phyloP scores from a whole-genome alignment of 371 early-diverging fungal genomes.

The Mortierella sp. region DNA sequence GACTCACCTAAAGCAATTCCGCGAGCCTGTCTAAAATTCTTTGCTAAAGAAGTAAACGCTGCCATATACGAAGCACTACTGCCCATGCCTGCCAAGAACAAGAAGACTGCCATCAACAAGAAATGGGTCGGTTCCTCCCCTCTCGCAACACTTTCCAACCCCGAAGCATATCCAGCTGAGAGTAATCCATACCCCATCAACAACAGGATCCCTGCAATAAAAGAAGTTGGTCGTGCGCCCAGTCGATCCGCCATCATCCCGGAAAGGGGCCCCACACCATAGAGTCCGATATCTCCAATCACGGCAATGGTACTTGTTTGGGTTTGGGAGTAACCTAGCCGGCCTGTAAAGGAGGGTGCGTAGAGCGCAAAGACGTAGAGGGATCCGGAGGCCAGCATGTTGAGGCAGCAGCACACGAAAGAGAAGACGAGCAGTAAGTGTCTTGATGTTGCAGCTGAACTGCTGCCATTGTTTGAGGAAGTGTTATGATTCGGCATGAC shows the following conservation, averaged over 20 bases:
- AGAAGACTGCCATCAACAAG: conserved; percentile 26
- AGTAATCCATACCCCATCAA: conserved; percentile 31
- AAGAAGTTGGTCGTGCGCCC: conserved; percentile 34
- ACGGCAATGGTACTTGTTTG: conserved; percentile 47
- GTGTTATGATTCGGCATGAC: neutral
- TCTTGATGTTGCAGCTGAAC: conserved; percentile 11
- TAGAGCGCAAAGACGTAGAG: conserved; percentile 53
- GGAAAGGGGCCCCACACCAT: conserved; percentile 44
- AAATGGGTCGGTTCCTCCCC: conserved; percentile 27
- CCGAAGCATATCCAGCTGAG: conserved; percentile 25
- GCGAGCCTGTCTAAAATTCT: conserved; percentile 33
- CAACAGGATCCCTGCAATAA: conserved; percentile 34
- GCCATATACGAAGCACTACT: conserved; percentile 52
- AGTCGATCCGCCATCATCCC: conserved; percentile 47
- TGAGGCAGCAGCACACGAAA: conserved; percentile 44
- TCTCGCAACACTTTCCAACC: conserved; percentile 20
- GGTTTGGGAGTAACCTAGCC: conserved; percentile 38
- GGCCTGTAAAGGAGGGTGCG: conserved; percentile 38
- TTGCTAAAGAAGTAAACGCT: conserved; percentile 45
- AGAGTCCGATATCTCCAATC: conserved; percentile 50
- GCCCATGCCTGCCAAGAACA: conserved; percentile 43
- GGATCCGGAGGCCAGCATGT: conserved; percentile 50
- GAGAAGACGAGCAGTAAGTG: conserved; percentile 21
- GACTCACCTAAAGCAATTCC: conserved; percentile 45
- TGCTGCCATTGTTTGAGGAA: neutral